Conservation (phyloP, 129 eudicot species). For the Centella asiatica region DNA sequence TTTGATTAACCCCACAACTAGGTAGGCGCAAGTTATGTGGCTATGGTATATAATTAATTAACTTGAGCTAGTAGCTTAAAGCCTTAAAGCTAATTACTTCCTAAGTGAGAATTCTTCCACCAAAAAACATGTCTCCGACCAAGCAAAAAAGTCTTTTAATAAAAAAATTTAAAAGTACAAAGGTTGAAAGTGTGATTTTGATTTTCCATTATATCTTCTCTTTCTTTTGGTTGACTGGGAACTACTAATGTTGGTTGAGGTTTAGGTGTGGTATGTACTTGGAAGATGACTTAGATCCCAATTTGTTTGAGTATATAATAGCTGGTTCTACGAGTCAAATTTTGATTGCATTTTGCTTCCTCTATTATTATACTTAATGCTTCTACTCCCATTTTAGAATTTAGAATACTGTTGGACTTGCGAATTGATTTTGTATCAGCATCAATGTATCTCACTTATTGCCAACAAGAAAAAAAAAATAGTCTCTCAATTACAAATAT, state of each 20-base stretch:
- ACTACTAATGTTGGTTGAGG: neutral
- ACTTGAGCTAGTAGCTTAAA: neutral
- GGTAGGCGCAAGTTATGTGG: neutral
- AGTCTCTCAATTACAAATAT: no score
- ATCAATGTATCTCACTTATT: no score
- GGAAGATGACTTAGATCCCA: neutral
- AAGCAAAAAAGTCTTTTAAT: neutral
- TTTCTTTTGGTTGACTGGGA: neutral
- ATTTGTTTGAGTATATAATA: neutral
- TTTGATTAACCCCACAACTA: neutral
- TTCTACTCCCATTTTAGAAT: no score
- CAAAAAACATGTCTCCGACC: conserved; percentile 10
- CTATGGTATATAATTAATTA: neutral
- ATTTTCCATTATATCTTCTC: neutral
- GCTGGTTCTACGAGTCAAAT: neutral
- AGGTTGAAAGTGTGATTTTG: neutral
- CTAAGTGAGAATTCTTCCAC: neutral
- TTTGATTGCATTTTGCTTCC: neutral
- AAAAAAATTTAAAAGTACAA: neutral
- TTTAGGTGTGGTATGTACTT: neutral
- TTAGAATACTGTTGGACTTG: no score
- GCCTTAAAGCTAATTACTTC: neutral
- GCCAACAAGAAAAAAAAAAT: no score
- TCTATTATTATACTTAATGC: no score
- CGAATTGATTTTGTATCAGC: no score